These are phyloP conservation scores for Favolaschia claudopus DNA, from an alignment of 768 basidiomycete species.

Conservation along the genomic window DNA sequence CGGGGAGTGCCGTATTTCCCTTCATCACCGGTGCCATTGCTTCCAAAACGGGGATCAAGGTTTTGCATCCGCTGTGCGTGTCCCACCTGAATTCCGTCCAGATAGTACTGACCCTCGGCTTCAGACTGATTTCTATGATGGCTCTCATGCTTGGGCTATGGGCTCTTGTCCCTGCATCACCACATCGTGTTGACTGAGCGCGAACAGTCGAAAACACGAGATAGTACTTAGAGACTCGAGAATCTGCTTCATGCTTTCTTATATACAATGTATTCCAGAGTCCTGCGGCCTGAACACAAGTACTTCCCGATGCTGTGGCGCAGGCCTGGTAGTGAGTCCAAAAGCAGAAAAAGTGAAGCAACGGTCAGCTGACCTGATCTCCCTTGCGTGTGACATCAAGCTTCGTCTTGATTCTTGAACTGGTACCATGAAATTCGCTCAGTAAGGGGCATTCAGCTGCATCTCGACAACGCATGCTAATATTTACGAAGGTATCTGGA, in stretches of 20 bases:
- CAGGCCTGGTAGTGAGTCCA: too few species aligned
- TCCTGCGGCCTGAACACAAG: too few species aligned
- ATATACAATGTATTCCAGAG: too few species aligned
- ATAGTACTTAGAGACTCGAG: too few species aligned
- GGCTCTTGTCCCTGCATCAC: not conserved
- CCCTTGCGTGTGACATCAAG: too few species aligned
- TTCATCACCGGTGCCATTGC: conserved; percentile 78
- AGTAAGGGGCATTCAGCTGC: conserved; percentile 47
- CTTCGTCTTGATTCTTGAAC: too few species aligned
- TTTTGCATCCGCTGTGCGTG: conserved; percentile 64
- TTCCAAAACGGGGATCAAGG: conserved; percentile 63
- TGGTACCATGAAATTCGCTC: conserved; percentile 63
- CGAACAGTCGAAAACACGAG: too few species aligned
- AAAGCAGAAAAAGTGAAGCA: too few species aligned
- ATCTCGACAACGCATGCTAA: too few species aligned
- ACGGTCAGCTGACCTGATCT: too few species aligned
- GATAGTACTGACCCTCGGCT: not conserved
- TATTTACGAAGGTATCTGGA: conserved; percentile 64
- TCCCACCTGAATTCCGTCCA: not conserved
- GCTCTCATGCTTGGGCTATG: conserved; percentile 45
- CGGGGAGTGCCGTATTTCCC: conserved; percentile 74
- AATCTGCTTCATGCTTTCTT: too few species aligned
- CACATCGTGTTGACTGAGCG: not conserved
- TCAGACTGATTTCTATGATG: conserved; percentile 69
- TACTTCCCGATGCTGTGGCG: too few species aligned